Evolutionary conservation across 352 stramenopile genomes (phyloP), one percentile per base, ranked within the genome.

Genomic region (Phytophthora macrochlamydospora): DNA sequence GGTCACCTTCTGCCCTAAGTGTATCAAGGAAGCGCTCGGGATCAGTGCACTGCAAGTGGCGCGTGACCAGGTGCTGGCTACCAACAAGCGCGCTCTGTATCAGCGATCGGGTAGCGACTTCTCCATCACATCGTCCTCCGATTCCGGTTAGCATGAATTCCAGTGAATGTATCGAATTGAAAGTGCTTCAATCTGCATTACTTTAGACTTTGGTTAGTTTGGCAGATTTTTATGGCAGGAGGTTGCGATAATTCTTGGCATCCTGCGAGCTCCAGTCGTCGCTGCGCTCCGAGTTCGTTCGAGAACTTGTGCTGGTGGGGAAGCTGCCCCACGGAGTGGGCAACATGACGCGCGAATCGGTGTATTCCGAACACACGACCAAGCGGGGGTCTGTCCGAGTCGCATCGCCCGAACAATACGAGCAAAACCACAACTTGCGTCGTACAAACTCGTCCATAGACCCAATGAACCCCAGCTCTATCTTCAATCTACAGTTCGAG

Each of bases 1-100:
- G 52, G 60, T 85, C 29, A 73, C 69, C 42, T 83, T 85, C 45
- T 85, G 74, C 42, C 59, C 71, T 13, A 68, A 69, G 51, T 85
- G 76, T 53, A 73, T 83, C 40, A 78, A 71, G 56, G 73, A 78
- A 28, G 65, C 65, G 5, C 50, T 78, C 7, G 28, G 54, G 3
- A 52, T 72, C 14, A 69, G 65, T 44, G 73, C 75, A 1, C 28
- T 74, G 51, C 59, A 72, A 46, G 70, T 78, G 30, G 70, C 70
- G 3, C 46, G 65, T 7, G 59, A 50, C 24, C 60, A 75, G 37
- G 59, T 54, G 0, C 50, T 75, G 57, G 49, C 29, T 31, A 32
- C 57, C 0, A 71, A 38, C 50, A 62, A 14, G n/a, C 28, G 40
- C 48, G 53, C 51, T 11, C 7, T 32, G 43, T 49, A 49, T 4